Conservation (phyloP, 768 basidiomycete genomes). For the Boletus rubroflammeus region DNA sequence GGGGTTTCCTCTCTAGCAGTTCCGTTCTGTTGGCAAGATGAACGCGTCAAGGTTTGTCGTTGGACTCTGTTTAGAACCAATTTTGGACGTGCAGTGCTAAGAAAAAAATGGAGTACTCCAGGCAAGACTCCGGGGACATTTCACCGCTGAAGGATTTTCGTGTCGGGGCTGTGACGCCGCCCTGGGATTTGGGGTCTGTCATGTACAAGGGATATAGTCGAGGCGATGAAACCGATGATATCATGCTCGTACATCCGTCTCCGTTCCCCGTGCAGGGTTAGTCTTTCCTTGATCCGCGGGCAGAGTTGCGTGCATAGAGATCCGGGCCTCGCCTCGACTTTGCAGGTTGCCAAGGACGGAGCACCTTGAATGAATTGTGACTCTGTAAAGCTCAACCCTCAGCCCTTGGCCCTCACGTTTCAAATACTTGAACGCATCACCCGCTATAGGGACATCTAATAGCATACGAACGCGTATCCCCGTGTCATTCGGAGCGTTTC, state of each 20-base stretch:
- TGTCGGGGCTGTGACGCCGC: neutral
- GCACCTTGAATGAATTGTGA: neutral
- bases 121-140: neutral
- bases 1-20: neutral
- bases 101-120: neutral
- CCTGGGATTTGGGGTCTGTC: neutral
- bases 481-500: neutral
- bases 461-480: neutral
- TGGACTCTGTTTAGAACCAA: neutral
- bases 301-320: neutral
- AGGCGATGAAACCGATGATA: neutral
- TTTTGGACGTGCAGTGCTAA: neutral
- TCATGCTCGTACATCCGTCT: neutral
- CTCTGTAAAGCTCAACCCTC: neutral
- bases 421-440: neutral
- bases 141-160: neutral
- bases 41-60: neutral
- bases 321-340: neutral
- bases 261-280: neutral
- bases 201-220: neutral
- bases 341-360: neutral
- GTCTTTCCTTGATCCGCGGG: slow-evolving; percentile 9
- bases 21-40: neutral
- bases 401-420: neutral
- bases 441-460: neutral